Conservation (phyloP, 768 basidiomycete genomes). For the Brasilioporus rufonigricans region DNA sequence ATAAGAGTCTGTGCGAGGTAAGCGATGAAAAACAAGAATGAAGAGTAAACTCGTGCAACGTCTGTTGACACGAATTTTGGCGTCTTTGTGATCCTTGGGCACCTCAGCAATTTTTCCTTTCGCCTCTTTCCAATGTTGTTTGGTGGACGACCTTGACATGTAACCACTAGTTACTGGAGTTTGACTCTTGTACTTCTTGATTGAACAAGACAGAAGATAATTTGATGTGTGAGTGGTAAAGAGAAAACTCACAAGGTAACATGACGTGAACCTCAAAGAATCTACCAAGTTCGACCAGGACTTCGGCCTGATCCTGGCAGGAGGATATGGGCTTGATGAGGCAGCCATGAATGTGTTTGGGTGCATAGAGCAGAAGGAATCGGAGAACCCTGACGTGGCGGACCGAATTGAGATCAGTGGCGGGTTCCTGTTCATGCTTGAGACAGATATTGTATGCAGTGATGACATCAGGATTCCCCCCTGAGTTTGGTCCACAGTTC, state of each 20-base stretch:
- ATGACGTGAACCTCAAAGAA: constrained; percentile 6
- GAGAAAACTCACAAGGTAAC: constrained; percentile 3
- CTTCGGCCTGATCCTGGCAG: not conserved
- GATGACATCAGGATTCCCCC: not conserved
- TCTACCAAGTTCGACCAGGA: not conserved
- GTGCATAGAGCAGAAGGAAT: not conserved
- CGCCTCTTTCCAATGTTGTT: not conserved
- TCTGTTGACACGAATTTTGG: constrained; percentile 3
- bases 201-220: not conserved
- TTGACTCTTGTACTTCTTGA: constrained; percentile 13
- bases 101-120: not conserved
- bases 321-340: constrained; percentile 4
- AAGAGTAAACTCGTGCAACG: not conserved
- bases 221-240: not conserved
- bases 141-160: constrained; percentile 15
- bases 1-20: constrained; percentile 30
- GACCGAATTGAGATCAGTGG: not conserved
- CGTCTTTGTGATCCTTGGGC: not conserved
- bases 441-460: not conserved
- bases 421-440: not conserved
- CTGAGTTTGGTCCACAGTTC: too few relatives aligned
- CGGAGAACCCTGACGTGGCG: not conserved
- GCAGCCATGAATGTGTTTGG: not conserved
- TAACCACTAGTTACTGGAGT: constrained; percentile 20
- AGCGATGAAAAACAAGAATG: not conserved